A percentile compares a stretch with the other conserved stretches of the same genome.
These are phyloP conservation scores for Prunus persica DNA, from an alignment of 306 rosid species.

Conservation along the genomic window DNA sequence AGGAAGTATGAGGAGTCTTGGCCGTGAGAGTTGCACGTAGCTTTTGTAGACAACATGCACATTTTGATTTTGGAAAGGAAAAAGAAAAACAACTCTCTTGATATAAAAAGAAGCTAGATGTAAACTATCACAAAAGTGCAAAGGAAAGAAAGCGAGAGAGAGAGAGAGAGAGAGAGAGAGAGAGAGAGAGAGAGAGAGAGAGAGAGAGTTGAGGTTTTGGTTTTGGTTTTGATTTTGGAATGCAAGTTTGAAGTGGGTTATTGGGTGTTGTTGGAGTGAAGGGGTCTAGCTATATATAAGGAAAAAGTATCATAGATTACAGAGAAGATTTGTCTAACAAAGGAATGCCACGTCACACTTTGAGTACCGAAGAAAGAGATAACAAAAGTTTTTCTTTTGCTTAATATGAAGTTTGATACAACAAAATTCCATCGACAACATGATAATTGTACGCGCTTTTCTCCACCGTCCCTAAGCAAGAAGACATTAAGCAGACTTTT, in stretches of 20 bases:
- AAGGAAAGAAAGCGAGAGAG: not conserved
- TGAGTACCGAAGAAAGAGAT: not conserved
- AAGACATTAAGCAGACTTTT: not conserved
- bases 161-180: not conserved
- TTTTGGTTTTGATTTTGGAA: constrained; percentile 14
- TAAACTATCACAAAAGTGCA: not conserved
- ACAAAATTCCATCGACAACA: not conserved
- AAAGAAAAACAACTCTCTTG: no score
- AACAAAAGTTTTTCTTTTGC: not conserved
- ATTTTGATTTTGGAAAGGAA: constrained; percentile 26
- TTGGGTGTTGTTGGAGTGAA: constrained; percentile 29
- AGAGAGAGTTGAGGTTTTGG: not conserved
- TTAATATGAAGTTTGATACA: not conserved
- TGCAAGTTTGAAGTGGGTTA: constrained; percentile 25
- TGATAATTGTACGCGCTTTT: constrained; percentile 37
- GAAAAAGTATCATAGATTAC: not conserved
- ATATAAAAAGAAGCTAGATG: not conserved
- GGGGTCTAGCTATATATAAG: constrained; percentile 31
- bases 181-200: not conserved
- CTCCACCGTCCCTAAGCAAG: constrained; percentile 46
- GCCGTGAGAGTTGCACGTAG: constrained; percentile 84
- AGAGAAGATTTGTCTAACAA: not conserved
- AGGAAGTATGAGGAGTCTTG: constrained; percentile 97
- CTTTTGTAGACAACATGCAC: constrained; percentile 67
- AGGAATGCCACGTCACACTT: constrained; percentile 24